Percentiles rank a stretch among this genome's conserved stretches.
phyloP scores from a whole-genome alignment of 441 rosid genomes.

The Eutrema salsugineum region DNA sequence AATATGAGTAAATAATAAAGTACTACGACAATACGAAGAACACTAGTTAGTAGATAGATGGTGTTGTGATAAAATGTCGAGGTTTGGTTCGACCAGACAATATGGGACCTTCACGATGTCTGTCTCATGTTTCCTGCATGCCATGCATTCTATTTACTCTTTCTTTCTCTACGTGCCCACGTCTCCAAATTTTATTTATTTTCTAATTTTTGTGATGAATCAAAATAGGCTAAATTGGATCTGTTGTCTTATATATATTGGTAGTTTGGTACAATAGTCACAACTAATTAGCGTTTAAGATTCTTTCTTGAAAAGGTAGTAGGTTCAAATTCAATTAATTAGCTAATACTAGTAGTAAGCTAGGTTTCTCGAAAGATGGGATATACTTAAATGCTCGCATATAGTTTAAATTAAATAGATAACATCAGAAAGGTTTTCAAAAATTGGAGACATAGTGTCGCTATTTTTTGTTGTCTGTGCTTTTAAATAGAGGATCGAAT shows the following conservation, averaged over 20 bases:
- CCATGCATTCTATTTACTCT: slow-evolving; percentile 33
- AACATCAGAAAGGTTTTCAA: not conserved
- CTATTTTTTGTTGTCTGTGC: not conserved
- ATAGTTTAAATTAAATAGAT: not conserved
- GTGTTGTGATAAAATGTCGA: slow-evolving; percentile 30
- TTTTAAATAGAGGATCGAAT: not conserved
- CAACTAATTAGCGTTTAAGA: slow-evolving; percentile 16
- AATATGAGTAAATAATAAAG: slow-evolving; percentile 8
- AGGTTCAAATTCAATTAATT: not conserved
- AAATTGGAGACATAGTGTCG: not conserved
- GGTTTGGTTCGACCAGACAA: slow-evolving; percentile 35
- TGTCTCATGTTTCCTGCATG: slow-evolving; percentile 41
- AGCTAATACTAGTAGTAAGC: slow-evolving; percentile 2
- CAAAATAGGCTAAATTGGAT: not conserved
- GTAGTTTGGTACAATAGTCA: not conserved
- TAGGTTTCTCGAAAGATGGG: slow-evolving; percentile 23
- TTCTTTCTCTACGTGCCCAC: slow-evolving; percentile 32
- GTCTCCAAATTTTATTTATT: slow-evolving; percentile 12
- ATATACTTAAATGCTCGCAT: slow-evolving; percentile 14
- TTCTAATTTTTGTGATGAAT: not conserved
- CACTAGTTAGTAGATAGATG: slow-evolving; percentile 29
- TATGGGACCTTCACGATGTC: slow-evolving; percentile 37
- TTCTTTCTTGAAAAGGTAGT: slow-evolving; percentile 8
- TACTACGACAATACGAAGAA: slow-evolving; percentile 31
- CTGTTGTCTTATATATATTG: not conserved